Evolutionary conservation across 2,329 filamentous ascomycete species (phyloP), one percentile per base, ranked within the genome.

Genomic region (Pseudogymnoascus sp.): DNA sequence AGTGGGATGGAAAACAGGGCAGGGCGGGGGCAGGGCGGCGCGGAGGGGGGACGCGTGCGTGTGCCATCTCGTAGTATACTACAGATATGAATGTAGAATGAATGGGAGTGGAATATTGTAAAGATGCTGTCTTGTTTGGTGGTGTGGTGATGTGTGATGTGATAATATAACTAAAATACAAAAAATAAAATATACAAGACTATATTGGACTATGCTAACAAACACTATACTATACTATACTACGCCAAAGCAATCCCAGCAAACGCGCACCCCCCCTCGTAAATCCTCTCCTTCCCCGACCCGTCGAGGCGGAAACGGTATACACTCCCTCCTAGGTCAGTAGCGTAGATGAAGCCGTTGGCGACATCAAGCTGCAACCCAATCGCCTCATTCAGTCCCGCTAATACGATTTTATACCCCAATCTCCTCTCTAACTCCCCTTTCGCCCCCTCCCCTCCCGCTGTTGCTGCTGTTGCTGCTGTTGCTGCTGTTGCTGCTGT

Each of bases 361-460:
- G 68, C 68, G 11, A 66, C 44, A 63, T 79, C 77, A 3, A 81
- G 37, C 59, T 74, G 76, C 44, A 81, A 60, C 5, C 78, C 79
- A 65, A 80, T 80, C 1, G 77, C 75, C 67, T 82, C 80, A 60
- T 80, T 73, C 23, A 82, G 66, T 61, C 78, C 70, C 40, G 74
- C 65, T 2, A 66, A 66, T 6, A 76, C 61, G 16, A 74, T 69
- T 40, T 73, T 65, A 40, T 64, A 53, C 47, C 47, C 47, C 25
- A 53, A 5, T 14, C 6, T 53, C 47, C 11, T 16, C 47, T 53
- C 47, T 1, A 53, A 61, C 16, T 67, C 63, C 14, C 61, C 21
- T 66, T 65, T 50, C 21, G 37, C 37, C 14, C 25, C 59, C 18
- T 40, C 31, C n/a, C n/a, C n/a, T n/a, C n/a, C n/a, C n/a, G n/a